Base-by-base conservation (phyloP, 441 rosid genomes). In the Manihot esculenta region DNA sequence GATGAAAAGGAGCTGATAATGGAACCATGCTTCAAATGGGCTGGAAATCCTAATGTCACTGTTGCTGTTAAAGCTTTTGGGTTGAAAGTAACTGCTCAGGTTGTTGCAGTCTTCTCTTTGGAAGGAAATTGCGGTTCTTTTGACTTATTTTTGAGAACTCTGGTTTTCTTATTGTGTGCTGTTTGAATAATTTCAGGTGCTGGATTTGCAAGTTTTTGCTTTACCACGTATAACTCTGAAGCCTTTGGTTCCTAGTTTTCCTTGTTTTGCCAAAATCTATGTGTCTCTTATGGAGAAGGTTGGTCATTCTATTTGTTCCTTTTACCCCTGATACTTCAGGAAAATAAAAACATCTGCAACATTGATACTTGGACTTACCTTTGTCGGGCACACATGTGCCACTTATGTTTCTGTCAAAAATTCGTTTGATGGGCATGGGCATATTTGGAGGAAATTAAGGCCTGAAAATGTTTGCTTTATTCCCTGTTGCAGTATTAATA, bases 231-330 rank as follows among this genome's bases (percentile, higher is more conserved):
- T 95, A 75, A 95, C 99, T 74, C 83, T 95, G 78, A 95, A 93
- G 87, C 99, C 99, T 26, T 74, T 95, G 79, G 97, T 91, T 75
- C 98, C 98, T 14, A 86, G 89, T 74, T 95, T 95, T 76, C 99
- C 99, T 55, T 95, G 99, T 79, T 95, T 95, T 79, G 97, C 97
- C 66, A 93, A 75, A 59, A 89, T 95, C 56, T 82, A 58, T 13
- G 97, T 95, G 42, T 95, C 99, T 69, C 96, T 95, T 63, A 95
- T 93, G 98, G 95, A 89, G 54, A 95, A 91, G 98, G 98, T 94
- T 69, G 10, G 87, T 69, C 62, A 49, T 64, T 33, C 21, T 64
- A 6, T 27, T 15, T 38, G n/a, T 41, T 24, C 15, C 27, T 47
- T 49, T 59, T 7, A 41, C 2, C 42, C n/a, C 17, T 68, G 45